Evolutionary conservation across 2,329 filamentous ascomycete species (phyloP).

Genomic region (Verticillium zaregamsianum): DNA sequence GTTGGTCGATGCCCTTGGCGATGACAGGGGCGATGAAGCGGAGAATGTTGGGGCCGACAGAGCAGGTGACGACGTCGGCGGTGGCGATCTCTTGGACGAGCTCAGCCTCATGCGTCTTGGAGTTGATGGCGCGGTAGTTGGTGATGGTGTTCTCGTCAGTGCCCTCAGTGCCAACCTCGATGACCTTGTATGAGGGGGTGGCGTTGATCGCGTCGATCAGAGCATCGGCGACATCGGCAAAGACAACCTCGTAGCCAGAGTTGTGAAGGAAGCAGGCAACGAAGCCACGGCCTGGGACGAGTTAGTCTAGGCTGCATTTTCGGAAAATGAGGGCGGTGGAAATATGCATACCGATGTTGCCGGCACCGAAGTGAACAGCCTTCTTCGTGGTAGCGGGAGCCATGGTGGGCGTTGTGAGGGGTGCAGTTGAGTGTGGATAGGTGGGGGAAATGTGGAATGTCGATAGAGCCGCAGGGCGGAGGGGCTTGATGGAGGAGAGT

Average conservation of each 20-base stretch:
- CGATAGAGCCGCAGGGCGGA: not conserved
- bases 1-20: conserved; percentile 83
- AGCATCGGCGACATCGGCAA: conserved; percentile 85
- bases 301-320: not conserved
- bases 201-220: conserved; percentile 78
- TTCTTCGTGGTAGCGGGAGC: conserved; percentile 42
- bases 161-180: conserved; percentile 83
- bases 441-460: conserved; percentile 9
- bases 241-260: conserved; percentile 93
- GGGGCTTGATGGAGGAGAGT: not conserved
- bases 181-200: conserved; percentile 78
- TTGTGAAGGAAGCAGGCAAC: conserved; percentile 91
- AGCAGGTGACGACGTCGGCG: conserved; percentile 91
- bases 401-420: conserved; percentile 30
- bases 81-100: conserved; percentile 81
- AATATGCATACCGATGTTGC: conserved; percentile 65
- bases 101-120: conserved; percentile 75
- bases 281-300: conserved; percentile 61
- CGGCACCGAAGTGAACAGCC: conserved; percentile 81
- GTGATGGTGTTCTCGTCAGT: conserved; percentile 79
- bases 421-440: not conserved
- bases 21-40: conserved; percentile 96
- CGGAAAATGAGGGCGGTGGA: not conserved
- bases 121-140: conserved; percentile 97
- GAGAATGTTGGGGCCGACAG: conserved; percentile 92